Percentiles rank a stretch among this genome's conserved stretches.
phyloP scores from a whole-genome alignment of 768 basidiomycete species.

The Agaricus sinodeliciosus region DNA sequence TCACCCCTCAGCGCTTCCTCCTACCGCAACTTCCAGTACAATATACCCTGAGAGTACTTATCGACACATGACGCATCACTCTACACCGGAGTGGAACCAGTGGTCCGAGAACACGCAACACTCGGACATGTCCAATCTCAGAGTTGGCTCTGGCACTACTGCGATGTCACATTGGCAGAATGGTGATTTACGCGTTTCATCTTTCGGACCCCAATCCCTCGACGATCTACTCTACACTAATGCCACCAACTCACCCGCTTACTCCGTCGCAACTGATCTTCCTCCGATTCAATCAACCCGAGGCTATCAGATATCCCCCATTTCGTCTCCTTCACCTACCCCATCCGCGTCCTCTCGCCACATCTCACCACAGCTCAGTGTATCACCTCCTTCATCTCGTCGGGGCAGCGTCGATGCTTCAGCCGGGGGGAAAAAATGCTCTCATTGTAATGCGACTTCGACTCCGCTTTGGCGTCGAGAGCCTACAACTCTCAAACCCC shows the following conservation, averaged over 20 bases:
- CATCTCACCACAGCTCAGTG: conserved; percentile 14
- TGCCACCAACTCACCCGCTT: conserved; percentile 2
- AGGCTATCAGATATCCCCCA: conserved; percentile 24
- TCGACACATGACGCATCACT: background rate
- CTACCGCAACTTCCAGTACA: background rate
- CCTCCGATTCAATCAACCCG: conserved; percentile 6
- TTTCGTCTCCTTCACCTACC: conserved; percentile 27
- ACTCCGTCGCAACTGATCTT: conserved; percentile 3
- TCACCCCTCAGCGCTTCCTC: conserved; percentile 2
- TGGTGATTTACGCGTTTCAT: conserved; percentile 4
- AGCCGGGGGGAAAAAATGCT: conserved; percentile 31
- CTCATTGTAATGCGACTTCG: conserved; percentile 39
- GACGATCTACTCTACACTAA: conserved; percentile 5
- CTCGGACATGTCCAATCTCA: background rate
- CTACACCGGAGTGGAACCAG: conserved; percentile 3
- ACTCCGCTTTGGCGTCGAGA: conserved; percentile 46
- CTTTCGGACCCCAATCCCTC: background rate
- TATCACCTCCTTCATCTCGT: conserved; percentile 20
- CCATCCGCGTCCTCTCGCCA: conserved; percentile 16
- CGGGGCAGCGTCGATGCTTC: conserved; percentile 24
- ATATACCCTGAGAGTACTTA: background rate
- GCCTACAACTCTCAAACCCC: conserved; percentile 34
- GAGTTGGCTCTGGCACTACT: background rate
- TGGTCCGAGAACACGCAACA: conserved; percentile 1
- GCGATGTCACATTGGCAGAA: conserved; percentile 3